These are phyloP conservation scores for Fusarium dlaminii DNA, from an alignment of 2,329 filamentous ascomycete species.

Conservation along the genomic window DNA sequence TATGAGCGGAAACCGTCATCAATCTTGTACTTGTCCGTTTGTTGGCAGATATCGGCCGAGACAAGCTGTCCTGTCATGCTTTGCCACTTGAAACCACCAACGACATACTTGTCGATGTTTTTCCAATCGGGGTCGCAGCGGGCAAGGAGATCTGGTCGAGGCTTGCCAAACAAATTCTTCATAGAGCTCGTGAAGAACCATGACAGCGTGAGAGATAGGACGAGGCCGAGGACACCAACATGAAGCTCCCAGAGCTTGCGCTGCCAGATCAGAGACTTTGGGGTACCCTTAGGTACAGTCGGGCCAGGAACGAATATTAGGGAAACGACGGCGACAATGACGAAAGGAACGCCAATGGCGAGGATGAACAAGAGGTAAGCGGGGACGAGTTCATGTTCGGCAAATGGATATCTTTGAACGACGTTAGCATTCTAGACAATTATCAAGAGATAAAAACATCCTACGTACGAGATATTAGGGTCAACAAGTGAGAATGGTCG, in stretches of 20 bases:
- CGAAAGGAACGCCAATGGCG: slow-evolving; percentile 70
- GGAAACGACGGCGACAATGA: slow-evolving; percentile 74
- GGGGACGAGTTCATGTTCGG: slow-evolving; percentile 76
- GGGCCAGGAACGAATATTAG: slow-evolving; percentile 78
- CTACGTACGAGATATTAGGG: slow-evolving; percentile 74
- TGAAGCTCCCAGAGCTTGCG: slow-evolving; percentile 93
- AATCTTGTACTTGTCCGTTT: slow-evolving; percentile 67
- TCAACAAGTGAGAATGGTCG: slow-evolving; percentile 77
- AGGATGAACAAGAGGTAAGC: slow-evolving; percentile 72
- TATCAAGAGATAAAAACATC: not conserved
- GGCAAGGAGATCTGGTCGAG: slow-evolving; percentile 82
- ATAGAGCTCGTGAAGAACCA: slow-evolving; percentile 87
- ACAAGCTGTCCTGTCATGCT: slow-evolving; percentile 74
- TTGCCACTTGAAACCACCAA: slow-evolving; percentile 68
- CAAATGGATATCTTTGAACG: slow-evolving; percentile 70
- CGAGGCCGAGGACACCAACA: slow-evolving; percentile 84
- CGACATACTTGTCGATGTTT: slow-evolving; percentile 66
- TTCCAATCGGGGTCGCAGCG: slow-evolving; percentile 80
- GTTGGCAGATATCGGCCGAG: slow-evolving; percentile 78
- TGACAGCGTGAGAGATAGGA: slow-evolving; percentile 73
- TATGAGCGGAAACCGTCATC: slow-evolving; percentile 89
- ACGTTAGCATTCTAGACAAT: not conserved
- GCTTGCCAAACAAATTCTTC: slow-evolving; percentile 78
- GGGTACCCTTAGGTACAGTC: slow-evolving; percentile 70
- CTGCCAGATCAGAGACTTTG: slow-evolving; percentile 74